Evolutionary conservation across 495 filamentous ascomycete species (phyloP).

Genomic region (Penicillium pancosmium): DNA sequence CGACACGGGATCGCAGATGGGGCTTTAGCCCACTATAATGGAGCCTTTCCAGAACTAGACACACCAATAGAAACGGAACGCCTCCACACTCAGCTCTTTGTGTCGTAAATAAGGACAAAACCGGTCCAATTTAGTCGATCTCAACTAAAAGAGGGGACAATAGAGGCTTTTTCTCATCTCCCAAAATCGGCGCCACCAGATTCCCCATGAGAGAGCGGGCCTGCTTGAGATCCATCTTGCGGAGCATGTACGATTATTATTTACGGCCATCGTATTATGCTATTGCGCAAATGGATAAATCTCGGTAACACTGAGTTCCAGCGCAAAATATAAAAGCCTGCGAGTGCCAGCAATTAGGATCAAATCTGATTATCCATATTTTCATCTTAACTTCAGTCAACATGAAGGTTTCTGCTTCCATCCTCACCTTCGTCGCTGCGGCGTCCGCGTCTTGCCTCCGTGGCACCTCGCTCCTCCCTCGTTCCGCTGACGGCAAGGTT

Average conservation of each 20-base stretch:
- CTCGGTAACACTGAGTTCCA: not conserved
- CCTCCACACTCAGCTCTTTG: not conserved
- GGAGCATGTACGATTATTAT: not conserved
- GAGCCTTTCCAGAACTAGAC: not conserved
- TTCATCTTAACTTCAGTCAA: slow-evolving; percentile 1
- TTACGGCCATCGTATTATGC: not conserved
- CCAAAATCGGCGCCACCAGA: not conserved
- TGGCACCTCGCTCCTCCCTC: slow-evolving; percentile 20
- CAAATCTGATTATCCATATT: not conserved
- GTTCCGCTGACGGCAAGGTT: slow-evolving; percentile 18
- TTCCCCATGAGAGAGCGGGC: not conserved
- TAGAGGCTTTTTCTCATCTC: not conserved
- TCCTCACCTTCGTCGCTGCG: slow-evolving; percentile 16
- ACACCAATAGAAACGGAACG: not conserved
- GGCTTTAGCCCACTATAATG: not conserved
- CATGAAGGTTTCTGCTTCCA: slow-evolving; percentile 18
- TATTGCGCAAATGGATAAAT: not conserved
- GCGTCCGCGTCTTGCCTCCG: slow-evolving; percentile 20
- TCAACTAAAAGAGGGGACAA: not conserved
- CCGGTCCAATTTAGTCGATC: not conserved
- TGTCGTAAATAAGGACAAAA: not conserved
- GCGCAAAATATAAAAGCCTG: not conserved
- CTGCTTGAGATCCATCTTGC: not conserved
- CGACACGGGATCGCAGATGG: not conserved
- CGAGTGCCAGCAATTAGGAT: not conserved